Evolutionary conservation across 257 asterid species (phyloP).

Genomic region (Fraxinus excelsior): DNA sequence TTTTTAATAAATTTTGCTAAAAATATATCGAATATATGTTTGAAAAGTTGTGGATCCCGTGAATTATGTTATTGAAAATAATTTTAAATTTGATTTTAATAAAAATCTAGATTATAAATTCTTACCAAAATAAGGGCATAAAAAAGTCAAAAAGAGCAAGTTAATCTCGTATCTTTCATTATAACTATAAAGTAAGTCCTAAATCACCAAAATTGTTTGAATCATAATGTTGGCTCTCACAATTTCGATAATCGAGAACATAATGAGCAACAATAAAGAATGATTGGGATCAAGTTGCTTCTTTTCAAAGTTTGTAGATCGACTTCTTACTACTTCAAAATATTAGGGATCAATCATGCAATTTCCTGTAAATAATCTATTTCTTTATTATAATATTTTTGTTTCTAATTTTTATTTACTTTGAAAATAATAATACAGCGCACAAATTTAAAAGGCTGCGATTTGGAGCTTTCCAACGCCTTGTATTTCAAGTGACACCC

Average conservation of each 20-base stretch:
- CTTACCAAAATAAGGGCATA: no score
- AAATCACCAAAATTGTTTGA: no score
- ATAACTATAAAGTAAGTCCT: background rate
- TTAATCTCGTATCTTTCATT: background rate
- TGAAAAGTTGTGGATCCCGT: no score
- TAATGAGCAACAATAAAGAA: background rate
- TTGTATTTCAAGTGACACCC: conserved; percentile 64
- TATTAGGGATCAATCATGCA: background rate
- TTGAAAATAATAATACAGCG: conserved; percentile 17
- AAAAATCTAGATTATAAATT: no score
- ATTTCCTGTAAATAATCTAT: background rate
- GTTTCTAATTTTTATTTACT: background rate
- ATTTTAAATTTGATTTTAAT: no score
- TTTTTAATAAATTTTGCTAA: no score
- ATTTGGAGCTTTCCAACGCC: conserved; percentile 73
- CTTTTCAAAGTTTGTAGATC: background rate
- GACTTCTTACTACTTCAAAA: background rate
- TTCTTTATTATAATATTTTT: no score
- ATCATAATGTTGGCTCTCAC: no score
- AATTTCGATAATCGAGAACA: background rate
- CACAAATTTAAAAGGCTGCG: conserved; percentile 36
- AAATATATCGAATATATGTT: no score
- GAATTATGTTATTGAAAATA: no score
- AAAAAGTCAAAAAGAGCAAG: background rate
- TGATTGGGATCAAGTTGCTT: background rate